Evolutionary conservation across 768 basidiomycete genomes (phyloP), one percentile per base, ranked within the genome.

Genomic region (Multifurca ochricompacta): DNA sequence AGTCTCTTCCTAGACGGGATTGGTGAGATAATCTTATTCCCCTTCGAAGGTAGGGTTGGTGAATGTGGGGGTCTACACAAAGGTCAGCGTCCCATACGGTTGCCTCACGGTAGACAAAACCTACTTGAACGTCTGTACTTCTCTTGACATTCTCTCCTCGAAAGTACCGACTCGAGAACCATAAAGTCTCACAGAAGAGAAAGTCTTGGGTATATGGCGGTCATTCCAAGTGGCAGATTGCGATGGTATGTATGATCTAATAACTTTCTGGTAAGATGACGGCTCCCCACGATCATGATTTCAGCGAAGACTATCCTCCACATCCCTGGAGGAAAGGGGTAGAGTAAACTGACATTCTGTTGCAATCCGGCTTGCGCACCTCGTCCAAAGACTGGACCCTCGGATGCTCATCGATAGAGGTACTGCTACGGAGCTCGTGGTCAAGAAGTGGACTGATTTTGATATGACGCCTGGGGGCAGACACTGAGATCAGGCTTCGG

Each of bases 131-230:
- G 55, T 30, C 32, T 47, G 50, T 31, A 41, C 45, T 37, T 57
- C 56, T 36, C 56, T 57, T 13, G 51, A 48, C 49, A 41, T 51
- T 23, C 45, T 44, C 34, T 57, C 49, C 30, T 56, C 56, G 6
- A 52, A 21, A 1, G 51, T 47, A 27, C 44, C 45, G 6, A 37
- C 5, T 41, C 49, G 50, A 41, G 44, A 21, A n/a, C 44, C 27
- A 34, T 37, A 35, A 34, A 37, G 25, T 41, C 44, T 49, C 16
- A 16, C 13, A 13, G 44, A 18, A 19, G 45, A 36, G 11, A 47
- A 25, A 30, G 40, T 2, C 32, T 40, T 52, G 40, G 40, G 45
- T 10, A 21, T 16, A 39, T 13, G 32, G 13, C 31, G 35, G 28
- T 41, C 44, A 32, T 52, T 39, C 28, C 16, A 34, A 28, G 2